Percentiles rank a stretch among this genome's conserved stretches.
Evolutionary conservation across 371 early-diverging fungal species (phyloP).

Genomic region (Globomyces sp.): DNA sequence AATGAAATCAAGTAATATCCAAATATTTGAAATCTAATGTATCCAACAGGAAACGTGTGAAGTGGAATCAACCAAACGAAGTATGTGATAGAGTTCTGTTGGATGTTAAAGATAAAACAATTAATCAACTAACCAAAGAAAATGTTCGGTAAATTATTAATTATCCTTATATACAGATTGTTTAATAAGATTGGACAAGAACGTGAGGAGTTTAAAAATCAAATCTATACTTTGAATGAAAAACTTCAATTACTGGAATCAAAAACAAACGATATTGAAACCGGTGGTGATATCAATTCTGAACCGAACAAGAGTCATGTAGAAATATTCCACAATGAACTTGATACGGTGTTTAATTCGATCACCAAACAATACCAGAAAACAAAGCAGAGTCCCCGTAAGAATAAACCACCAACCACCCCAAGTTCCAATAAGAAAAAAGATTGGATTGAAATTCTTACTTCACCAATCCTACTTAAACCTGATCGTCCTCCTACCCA

Average conservation of each 20-base stretch:
- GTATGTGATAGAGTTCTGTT: neutral
- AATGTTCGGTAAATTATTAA: neutral
- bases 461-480: no score
- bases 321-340: neutral
- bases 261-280: neutral
- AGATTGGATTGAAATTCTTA: neutral
- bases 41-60: neutral
- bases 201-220: neutral
- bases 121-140: neutral
- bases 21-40: constrained; percentile 1
- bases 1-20: neutral
- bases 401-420: neutral
- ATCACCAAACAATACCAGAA: neutral
- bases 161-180: neutral
- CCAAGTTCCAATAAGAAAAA: neutral
- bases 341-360: neutral
- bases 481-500: neutral
- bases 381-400: neutral
- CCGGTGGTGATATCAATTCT: neutral
- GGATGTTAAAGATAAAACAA: constrained; percentile 11
- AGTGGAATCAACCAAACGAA: constrained; percentile 1
- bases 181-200: constrained; percentile 19
- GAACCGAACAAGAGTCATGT: neutral
- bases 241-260: neutral
- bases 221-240: constrained; percentile 7